Conservation (phyloP, 306 rosid genomes). For the Trichosanthes truncata region DNA sequence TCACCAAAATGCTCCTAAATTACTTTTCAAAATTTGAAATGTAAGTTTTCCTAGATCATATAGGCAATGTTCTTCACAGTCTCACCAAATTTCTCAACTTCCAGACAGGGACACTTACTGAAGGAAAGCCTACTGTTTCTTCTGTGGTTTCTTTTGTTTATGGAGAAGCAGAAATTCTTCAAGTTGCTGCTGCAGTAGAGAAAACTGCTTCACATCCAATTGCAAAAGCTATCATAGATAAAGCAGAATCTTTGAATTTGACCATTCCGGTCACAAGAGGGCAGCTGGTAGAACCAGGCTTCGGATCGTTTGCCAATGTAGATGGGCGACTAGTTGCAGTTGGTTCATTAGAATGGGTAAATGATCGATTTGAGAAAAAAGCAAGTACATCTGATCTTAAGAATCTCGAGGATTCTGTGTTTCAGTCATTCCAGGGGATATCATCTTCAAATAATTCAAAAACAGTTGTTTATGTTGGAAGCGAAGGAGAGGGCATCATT, state of each 20-base stretch:
- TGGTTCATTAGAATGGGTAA: slow-evolving; percentile 77
- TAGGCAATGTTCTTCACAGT: neutral
- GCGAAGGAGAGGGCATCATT: slow-evolving; percentile 88
- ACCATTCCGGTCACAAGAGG: slow-evolving; percentile 57
- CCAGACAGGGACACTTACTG: slow-evolving; percentile 98
- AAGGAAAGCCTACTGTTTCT: slow-evolving; percentile 87
- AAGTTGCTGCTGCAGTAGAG: slow-evolving; percentile 91
- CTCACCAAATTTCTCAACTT: slow-evolving; percentile 23
- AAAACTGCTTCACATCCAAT: slow-evolving; percentile 96
- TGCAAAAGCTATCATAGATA: slow-evolving; percentile 70
- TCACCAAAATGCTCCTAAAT: neutral
- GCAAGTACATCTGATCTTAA: slow-evolving; percentile 30
- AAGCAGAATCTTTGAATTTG: slow-evolving; percentile 73
- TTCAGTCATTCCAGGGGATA: slow-evolving; percentile 33
- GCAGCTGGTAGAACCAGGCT: slow-evolving; percentile 85
- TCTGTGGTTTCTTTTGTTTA: slow-evolving; percentile 47
- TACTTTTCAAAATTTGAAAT: neutral
- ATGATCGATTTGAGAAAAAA: slow-evolving; percentile 46
- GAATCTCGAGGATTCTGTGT: slow-evolving; percentile 44
- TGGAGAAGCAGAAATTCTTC: slow-evolving; percentile 70
- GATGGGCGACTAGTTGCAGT: slow-evolving; percentile 80
- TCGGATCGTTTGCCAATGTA: slow-evolving; percentile 82
- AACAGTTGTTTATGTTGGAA: slow-evolving; percentile 85
- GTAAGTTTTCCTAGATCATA: neutral
- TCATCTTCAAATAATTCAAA: slow-evolving; percentile 54